Base-by-base conservation (phyloP, 106 monocot genomes). In the Agapanthus africanus region DNA sequence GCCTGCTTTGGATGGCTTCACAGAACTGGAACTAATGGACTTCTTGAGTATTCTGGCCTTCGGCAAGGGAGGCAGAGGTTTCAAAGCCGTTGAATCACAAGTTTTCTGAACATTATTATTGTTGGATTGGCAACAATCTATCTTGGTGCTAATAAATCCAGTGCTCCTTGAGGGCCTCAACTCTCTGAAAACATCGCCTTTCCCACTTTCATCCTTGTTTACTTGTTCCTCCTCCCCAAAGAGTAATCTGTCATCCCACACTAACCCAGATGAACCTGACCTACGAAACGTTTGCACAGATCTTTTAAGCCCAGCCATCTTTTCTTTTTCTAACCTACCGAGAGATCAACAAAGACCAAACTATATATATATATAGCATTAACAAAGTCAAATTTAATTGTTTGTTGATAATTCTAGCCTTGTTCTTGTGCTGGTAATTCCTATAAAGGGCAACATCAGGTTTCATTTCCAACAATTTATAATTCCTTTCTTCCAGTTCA, bases 231-330 rank as follows among this genome's bases (percentile, higher is more conserved):
- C 35, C 13, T 34, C 61, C 18, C 61, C 19, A 7, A 36, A 34
- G 15, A 62, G 28, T 34, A 62, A n/a, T 34, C 36, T 36, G 18
- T 62, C 61, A n/a, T 62, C 61, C 61, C 61, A 62, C 35, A 62
- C 61, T 18, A 62, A n/a, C 61, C 61, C 61, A 34, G 61, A 62
- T 18, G 61, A 62, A 16, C 61, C 61, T 62, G 61, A 36, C 33
- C 61, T 62, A 7, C 61, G 10, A 18, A 62, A 62, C 18, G 61
- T 62, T 35, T 14, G 33, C 28, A 28, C 18, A n/a, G n/a, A n/a
- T 62, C 61, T 62, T 34, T 15, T 62, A 34, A 62, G 61, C 34
- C 6, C 19, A 36, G 61, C 13, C 61, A 62, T 62, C 18, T 36
- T 35, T 22, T 16, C 34, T 36, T 35, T 35, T 18, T 35, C 36